Percentiles rank a stretch among this genome's conserved stretches.
Evolutionary conservation across 768 basidiomycete genomes (phyloP).

Genomic region (Panaeolus cyanescens): DNA sequence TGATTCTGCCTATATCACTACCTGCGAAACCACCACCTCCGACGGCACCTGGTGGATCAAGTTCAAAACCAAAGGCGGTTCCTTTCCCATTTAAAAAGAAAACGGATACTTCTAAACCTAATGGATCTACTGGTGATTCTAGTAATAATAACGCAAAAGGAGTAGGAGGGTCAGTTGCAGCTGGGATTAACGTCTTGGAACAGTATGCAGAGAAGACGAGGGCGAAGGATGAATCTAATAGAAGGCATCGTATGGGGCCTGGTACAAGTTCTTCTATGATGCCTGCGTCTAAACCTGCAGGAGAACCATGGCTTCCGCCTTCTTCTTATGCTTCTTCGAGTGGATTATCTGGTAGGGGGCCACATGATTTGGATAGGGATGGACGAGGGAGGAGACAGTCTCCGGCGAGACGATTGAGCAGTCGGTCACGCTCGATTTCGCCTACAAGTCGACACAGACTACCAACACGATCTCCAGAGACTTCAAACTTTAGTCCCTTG

Average conservation of each 20-base stretch:
- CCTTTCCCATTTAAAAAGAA: conserved; percentile 80
- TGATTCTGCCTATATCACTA: conserved; percentile 28
- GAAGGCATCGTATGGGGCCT: background rate
- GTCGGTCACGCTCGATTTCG: conserved; percentile 13
- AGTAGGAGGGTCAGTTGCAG: background rate
- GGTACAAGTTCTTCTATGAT: background rate
- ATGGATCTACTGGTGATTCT: conserved; percentile 5
- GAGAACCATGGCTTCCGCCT: conserved; percentile 19
- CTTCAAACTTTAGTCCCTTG: conserved; percentile 34
- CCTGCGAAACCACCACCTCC: conserved; percentile 39
- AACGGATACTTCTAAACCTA: conserved; percentile 23
- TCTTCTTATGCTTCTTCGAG: conserved; percentile 23
- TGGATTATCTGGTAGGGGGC: conserved; percentile 3
- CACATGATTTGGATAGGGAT: conserved; percentile 12
- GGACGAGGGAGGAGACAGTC: conserved; percentile 13
- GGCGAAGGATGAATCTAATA: conserved; percentile 2
- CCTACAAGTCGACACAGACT: conserved; percentile 41
- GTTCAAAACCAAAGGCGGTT: conserved; percentile 39
- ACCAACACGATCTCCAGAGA: conserved; percentile 35
- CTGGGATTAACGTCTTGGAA: conserved; percentile 21
- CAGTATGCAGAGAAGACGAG: conserved; percentile 37
- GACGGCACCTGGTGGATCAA: conserved; percentile 21
- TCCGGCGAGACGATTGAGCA: background rate
- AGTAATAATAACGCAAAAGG: background rate
- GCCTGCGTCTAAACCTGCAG: background rate